phyloP scores from a whole-genome alignment of 495 filamentous ascomycete species.

The Neurospora cerealis region DNA sequence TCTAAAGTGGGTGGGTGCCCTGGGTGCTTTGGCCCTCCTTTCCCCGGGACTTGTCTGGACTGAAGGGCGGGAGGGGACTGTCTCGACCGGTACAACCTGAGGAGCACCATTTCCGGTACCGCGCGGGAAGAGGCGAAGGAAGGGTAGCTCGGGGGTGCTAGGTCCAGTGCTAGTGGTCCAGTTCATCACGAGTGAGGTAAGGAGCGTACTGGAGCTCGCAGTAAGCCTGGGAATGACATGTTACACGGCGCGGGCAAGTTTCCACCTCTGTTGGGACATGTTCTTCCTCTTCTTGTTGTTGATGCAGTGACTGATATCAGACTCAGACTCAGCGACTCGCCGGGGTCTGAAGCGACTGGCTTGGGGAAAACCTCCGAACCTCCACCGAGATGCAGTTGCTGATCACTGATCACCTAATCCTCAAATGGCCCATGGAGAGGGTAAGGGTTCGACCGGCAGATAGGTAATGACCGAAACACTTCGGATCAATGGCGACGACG shows the following conservation, averaged over 20 bases:
- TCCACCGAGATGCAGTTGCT: neutral
- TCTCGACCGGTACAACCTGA: slow-evolving; percentile 5
- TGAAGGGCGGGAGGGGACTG: neutral
- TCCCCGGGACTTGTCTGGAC: neutral
- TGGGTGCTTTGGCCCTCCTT: neutral
- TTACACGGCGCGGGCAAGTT: neutral
- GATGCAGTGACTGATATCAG: neutral
- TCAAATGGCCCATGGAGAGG: neutral
- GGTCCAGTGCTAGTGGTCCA: neutral
- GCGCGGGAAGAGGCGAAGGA: slow-evolving; percentile 19
- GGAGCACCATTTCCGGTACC: slow-evolving; percentile 9
- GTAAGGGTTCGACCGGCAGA: neutral
- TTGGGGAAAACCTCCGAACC: neutral
- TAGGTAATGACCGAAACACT: neutral
- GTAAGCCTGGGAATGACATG: neutral
- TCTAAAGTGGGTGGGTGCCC: neutral
- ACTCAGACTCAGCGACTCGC: neutral
- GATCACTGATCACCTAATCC: neutral
- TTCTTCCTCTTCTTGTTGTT: neutral
- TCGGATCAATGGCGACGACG: neutral
- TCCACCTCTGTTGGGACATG: neutral
- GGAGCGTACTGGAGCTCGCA: neutral
- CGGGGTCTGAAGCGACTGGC: neutral
- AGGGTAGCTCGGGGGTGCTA: neutral
- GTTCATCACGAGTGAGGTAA: neutral